phyloP scores from a whole-genome alignment of 768 basidiomycete genomes.

The Rickenella mellea region DNA sequence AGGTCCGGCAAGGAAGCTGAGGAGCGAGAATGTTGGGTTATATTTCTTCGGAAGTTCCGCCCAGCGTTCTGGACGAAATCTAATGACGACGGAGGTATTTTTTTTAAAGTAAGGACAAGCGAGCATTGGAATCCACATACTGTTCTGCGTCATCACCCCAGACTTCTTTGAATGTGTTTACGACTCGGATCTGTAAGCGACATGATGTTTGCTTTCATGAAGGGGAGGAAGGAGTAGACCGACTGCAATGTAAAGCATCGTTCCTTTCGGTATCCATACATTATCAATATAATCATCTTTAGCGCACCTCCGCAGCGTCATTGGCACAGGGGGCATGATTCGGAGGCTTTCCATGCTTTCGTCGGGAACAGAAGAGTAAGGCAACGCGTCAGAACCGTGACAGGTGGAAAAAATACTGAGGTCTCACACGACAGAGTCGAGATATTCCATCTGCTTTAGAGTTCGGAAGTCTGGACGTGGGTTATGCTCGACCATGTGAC shows the following conservation, averaged over 20 bases:
- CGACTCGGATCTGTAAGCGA: conserved; percentile 18
- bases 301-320: conserved; percentile 10
- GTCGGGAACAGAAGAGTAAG: background rate
- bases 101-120: no score
- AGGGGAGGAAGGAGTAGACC: background rate
- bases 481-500: conserved; percentile 21
- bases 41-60: conserved; percentile 29
- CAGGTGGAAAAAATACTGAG: background rate
- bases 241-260: conserved; percentile 29
- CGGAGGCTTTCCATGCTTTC: conserved; percentile 13
- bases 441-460: conserved; percentile 8
- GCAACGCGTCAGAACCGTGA: background rate
- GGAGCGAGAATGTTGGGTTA: conserved; percentile 25
- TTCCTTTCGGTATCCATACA: conserved; percentile 32
- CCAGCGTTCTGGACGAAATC: conserved; percentile 38
- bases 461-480: conserved; percentile 9
- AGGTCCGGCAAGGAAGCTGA: conserved; percentile 36
- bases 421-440: conserved; percentile 11
- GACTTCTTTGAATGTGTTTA: conserved; percentile 39
- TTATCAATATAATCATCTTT: conserved; percentile 23
- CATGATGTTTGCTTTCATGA: no score
- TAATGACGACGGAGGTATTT: no score
- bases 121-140: no score
- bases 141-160: conserved; percentile 46
- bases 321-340: conserved; percentile 12